Evolutionary conservation across 345 rosid species (phyloP).

Genomic region (Rhodamnia rubescens): DNA sequence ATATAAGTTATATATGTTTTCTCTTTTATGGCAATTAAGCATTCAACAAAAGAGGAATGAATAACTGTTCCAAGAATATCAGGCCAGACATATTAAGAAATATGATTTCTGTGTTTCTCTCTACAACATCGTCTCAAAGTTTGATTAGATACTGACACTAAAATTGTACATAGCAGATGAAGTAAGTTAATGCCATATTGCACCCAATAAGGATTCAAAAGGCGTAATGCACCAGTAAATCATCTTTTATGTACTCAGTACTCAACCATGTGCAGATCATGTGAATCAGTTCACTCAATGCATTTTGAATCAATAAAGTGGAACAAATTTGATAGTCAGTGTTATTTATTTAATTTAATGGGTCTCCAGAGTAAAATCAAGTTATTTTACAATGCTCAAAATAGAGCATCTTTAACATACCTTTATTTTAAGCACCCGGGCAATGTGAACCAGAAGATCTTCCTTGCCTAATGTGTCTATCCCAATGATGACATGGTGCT

Average conservation of each 20-base stretch:
- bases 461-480: conserved; percentile 69
- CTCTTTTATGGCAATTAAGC: background rate
- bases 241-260: background rate
- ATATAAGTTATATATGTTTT: background rate
- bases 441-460: conserved; percentile 48
- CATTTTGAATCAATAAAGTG: background rate
- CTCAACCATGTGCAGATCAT: background rate
- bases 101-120: background rate
- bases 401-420: conserved; percentile 5
- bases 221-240: background rate
- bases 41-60: background rate
- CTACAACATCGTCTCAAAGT: background rate
- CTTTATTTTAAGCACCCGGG: conserved; percentile 43
- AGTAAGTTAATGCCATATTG: background rate
- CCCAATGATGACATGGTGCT: conserved; percentile 58
- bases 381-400: background rate
- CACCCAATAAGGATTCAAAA: background rate
- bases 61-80: background rate
- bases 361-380: background rate
- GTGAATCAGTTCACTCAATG: background rate
- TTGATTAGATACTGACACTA: background rate
- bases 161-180: background rate
- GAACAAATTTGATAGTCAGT: background rate
- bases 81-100: background rate
- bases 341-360: background rate